phyloP scores from a whole-genome alignment of 805 yeast species.

The Pichia nanzhaoensis region DNA sequence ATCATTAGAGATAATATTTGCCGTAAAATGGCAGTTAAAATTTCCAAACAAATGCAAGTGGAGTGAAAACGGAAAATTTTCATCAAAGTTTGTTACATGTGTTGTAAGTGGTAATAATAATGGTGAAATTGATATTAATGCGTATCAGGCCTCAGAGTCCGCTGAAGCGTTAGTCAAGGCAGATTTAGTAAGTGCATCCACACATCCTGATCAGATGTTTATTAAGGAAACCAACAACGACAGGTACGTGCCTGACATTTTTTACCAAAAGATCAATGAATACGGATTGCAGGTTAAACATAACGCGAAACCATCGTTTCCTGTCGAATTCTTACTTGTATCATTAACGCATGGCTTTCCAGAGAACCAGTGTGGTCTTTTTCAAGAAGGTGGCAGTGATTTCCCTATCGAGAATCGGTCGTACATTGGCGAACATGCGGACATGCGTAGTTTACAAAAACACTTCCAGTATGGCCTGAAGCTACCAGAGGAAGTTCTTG shows the following conservation, averaged over 20 bases:
- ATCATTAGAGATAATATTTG: conserved; percentile 78
- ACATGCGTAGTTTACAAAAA: conserved; percentile 45
- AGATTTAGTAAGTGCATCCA: conserved; percentile 77
- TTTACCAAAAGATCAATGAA: conserved; percentile 78
- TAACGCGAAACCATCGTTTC: conserved; percentile 86
- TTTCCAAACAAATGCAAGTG: conserved; percentile 59
- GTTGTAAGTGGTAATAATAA: conserved; percentile 82
- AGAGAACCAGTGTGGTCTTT: conserved; percentile 34
- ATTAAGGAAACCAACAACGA: conserved; percentile 65
- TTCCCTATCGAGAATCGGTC: conserved; percentile 82
- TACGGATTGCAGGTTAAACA: conserved; percentile 82
- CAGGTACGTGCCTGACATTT: conserved; percentile 92
- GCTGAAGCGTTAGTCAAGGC: conserved; percentile 88
- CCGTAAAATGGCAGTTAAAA: conserved; percentile 68
- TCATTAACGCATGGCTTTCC: conserved; percentile 94
- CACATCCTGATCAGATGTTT: conserved; percentile 83
- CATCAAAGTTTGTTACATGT: conserved; percentile 91
- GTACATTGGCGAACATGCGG: conserved; percentile 57
- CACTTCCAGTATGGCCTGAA: conserved; percentile 32
- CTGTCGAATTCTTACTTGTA: conserved; percentile 83
- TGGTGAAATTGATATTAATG: conserved; percentile 84
- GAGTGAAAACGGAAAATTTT: conserved; percentile 56
- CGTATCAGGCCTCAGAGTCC: conserved; percentile 82
- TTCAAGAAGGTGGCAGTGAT: conserved; percentile 3
- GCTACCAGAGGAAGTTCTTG: too few species aligned